Evolutionary conservation across 192 early-diverging fungal species (phyloP), one percentile per base, ranked within the genome.

Genomic region (Linnemannia zychae): DNA sequence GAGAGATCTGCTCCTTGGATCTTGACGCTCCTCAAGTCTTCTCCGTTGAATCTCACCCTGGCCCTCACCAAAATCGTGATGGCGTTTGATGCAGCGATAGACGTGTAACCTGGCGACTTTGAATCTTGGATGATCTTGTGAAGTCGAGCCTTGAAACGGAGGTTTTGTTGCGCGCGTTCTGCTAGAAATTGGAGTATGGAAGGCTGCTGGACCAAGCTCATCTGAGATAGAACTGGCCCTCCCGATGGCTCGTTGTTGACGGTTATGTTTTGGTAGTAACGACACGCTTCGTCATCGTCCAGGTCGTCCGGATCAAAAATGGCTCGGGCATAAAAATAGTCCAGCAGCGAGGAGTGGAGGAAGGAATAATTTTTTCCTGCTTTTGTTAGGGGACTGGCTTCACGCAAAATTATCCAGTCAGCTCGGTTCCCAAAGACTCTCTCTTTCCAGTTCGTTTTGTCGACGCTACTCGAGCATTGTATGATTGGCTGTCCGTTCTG

Each of bases 1-100:
- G 52, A 60, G 52, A 74, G 18, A 63, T 74, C 72, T 34, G 72
- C 72, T 38, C 52, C 52, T 38, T 50, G 72, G 60, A 74, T 74
- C 2, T 38, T 50, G 53, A 74, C 37, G 12, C 72, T 4, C n/a
- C 34, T 31, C 52, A 74, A n/a, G 60, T 74, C 72, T 40, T 36
- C 34, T 24, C 53, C 72, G 46, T 74, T 38, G 53, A 74, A 74
- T 63, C 24, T 9, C 13, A 74, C 31, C 12, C 72, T 52, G 48
- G 72, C 72, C 15, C 34, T 28, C 18, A 74, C 72, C 53, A 74
- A 74, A 38, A 74, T 74, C 2, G 52, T 74, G 4, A 74, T 53
- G 52, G 72, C 49, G 34, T 74, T 74, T 3, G 72, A 28, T 3
- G 72, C 72, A 24, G 72, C 72, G 6, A 7, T 0, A 52, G 52